phyloP scores from a whole-genome alignment of 768 basidiomycete genomes.

The Mycena haematopus region DNA sequence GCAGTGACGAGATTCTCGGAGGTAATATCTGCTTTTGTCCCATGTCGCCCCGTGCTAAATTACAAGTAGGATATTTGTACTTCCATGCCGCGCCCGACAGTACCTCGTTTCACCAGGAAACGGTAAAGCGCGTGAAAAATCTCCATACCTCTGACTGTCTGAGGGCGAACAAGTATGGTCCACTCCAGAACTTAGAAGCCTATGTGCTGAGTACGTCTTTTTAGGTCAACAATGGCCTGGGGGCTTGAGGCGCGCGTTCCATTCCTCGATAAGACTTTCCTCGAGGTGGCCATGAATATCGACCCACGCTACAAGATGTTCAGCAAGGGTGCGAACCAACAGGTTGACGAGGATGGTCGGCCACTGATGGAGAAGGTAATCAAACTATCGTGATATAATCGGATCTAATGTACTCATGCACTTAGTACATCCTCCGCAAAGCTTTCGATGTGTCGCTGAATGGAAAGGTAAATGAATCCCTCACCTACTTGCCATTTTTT shows the following conservation, averaged over 20 bases:
- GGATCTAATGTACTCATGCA: slow-evolving; percentile 15
- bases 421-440: slow-evolving; percentile 91
- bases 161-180: slow-evolving; percentile 89
- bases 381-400: slow-evolving; percentile 45
- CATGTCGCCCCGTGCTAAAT: slow-evolving; percentile 1
- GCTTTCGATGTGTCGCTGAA: slow-evolving; percentile 90
- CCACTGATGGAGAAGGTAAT: slow-evolving; percentile 95
- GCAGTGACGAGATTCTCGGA: slow-evolving; percentile 96
- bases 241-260: slow-evolving; percentile 98
- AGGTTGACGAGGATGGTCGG: slow-evolving; percentile 82
- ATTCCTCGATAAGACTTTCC: slow-evolving; percentile 96
- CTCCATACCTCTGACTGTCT: slow-evolving; percentile 97
- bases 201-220: slow-evolving; percentile 1
- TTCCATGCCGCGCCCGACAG: slow-evolving; percentile 97
- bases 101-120: slow-evolving; percentile 92
- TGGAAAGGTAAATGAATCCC: slow-evolving; percentile 59
- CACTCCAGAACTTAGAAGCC: neutral
- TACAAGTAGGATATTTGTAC: slow-evolving; percentile 85
- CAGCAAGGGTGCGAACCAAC: slow-evolving; percentile 75
- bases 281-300: slow-evolving; percentile 92
- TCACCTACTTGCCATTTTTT: slow-evolving; percentile 1
- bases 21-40: slow-evolving; percentile 51
- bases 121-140: slow-evolving; percentile 94
- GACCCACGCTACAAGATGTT: slow-evolving; percentile 91
- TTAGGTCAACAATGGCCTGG: slow-evolving; percentile 98